phyloP scores from a whole-genome alignment of 345 rosid genomes.

The Balakata baccata region DNA sequence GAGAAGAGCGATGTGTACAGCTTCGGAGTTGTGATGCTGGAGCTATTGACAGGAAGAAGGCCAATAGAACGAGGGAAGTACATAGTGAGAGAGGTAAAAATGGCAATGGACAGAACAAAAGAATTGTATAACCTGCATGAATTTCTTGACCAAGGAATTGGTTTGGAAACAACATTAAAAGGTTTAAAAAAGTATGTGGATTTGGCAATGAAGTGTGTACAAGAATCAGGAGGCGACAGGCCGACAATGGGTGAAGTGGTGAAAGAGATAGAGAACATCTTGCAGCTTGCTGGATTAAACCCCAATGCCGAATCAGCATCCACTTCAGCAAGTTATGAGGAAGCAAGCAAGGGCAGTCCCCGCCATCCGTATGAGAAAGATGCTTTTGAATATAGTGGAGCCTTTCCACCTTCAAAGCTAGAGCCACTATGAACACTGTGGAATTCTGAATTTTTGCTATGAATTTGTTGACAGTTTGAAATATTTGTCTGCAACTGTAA shows the following conservation, averaged over 20 bases:
- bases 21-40: slow-evolving; percentile 82
- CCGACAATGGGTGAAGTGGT: slow-evolving; percentile 34
- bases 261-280: slow-evolving; percentile 31
- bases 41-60: slow-evolving; percentile 61
- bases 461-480: neutral
- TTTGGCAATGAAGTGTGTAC: slow-evolving; percentile 24
- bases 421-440: slow-evolving; percentile 12
- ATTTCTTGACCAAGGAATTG: slow-evolving; percentile 59
- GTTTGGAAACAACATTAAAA: slow-evolving; percentile 37
- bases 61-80: slow-evolving; percentile 80
- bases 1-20: slow-evolving; percentile 96
- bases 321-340: slow-evolving; percentile 18
- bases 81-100: slow-evolving; percentile 72
- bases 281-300: slow-evolving; percentile 30
- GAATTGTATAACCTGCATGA: slow-evolving; percentile 57
- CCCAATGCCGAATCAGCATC: slow-evolving; percentile 29
- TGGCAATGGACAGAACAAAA: slow-evolving; percentile 52
- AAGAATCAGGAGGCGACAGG: slow-evolving; percentile 26
- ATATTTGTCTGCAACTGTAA: neutral
- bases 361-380: slow-evolving; percentile 19
- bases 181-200: slow-evolving; percentile 26
- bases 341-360: slow-evolving; percentile 22
- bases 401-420: slow-evolving; percentile 12
- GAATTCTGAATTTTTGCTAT: neutral
- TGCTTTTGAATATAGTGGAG: slow-evolving; percentile 24